These are phyloP conservation scores for Lojkania enalia DNA, from an alignment of 2,329 filamentous ascomycete genomes.

Conservation along the genomic window DNA sequence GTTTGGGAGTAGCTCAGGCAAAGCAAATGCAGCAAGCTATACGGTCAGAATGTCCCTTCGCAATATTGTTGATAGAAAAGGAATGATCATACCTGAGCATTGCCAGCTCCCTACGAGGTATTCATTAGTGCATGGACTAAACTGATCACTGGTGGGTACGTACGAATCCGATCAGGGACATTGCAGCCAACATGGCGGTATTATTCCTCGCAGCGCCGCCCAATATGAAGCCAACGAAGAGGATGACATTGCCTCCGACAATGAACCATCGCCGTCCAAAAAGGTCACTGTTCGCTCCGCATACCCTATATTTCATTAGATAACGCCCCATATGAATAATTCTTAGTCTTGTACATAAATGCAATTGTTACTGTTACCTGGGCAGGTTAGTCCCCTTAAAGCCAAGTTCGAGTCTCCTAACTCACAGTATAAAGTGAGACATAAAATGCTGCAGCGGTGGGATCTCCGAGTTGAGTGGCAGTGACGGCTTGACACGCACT, in stretches of 20 bases:
- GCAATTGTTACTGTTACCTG: slow-evolving; percentile 47
- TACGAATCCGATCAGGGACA: slow-evolving; percentile 50
- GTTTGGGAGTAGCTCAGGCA: slow-evolving; percentile 53
- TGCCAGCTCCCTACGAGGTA: slow-evolving; percentile 16
- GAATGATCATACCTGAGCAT: slow-evolving; percentile 24
- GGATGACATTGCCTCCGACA: slow-evolving; percentile 35
- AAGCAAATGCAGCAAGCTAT: slow-evolving; percentile 48
- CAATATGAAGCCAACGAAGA: slow-evolving; percentile 12
- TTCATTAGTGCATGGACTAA: not conserved
- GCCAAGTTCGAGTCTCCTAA: slow-evolving; percentile 4
- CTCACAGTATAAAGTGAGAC: slow-evolving; percentile 13
- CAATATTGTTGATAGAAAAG: slow-evolving; percentile 1
- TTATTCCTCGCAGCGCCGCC: slow-evolving; percentile 8
- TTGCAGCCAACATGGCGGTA: slow-evolving; percentile 42
- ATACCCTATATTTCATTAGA: slow-evolving; percentile 15
- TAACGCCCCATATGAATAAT: too few relatives aligned
- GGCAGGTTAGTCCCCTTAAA: slow-evolving; percentile 7
- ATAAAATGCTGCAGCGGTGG: slow-evolving; percentile 8
- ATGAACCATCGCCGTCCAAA: slow-evolving; percentile 54
- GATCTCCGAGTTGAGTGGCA: slow-evolving; percentile 16
- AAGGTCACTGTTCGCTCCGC: slow-evolving; percentile 51
- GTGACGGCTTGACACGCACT: slow-evolving; percentile 6
- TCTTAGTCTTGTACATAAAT: slow-evolving; percentile 48
- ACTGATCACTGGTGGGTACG: slow-evolving; percentile 15
- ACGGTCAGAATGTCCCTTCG: not conserved